A percentile compares a stretch with the other conserved stretches of the same genome.
Evolutionary conservation across 176 grass and related monocot species (phyloP).

Genomic region (Triticum monococcum): DNA sequence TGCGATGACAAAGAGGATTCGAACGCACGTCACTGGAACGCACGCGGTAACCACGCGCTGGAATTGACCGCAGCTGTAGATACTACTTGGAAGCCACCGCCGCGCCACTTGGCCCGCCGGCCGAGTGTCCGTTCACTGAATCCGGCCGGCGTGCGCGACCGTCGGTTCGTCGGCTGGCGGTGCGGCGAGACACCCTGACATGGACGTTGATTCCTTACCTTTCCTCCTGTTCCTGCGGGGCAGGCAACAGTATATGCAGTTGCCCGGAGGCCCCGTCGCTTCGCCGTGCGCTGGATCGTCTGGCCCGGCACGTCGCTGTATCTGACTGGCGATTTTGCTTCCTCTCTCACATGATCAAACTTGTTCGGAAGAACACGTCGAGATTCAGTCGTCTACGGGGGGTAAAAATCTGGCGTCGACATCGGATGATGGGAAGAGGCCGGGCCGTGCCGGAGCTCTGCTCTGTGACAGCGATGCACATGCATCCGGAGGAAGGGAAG

Average conservation of each 20-base stretch:
- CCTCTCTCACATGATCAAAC: not conserved
- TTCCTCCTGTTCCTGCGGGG: too few species aligned
- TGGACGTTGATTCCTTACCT: not conserved
- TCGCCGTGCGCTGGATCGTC: not conserved
- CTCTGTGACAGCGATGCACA: slow-evolving; percentile 14
- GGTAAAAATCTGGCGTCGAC: slow-evolving; percentile 3
- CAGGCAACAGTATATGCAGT: not conserved
- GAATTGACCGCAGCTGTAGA: not conserved
- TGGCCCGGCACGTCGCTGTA: not conserved
- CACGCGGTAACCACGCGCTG: not conserved
- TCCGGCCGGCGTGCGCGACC: not conserved
- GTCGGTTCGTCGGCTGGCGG: slow-evolving; percentile 10
- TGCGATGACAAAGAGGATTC: too few species aligned
- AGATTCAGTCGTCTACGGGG: not conserved
- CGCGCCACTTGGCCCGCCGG: not conserved
- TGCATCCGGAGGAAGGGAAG: not conserved
- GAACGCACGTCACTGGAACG: not conserved
- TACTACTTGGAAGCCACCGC: not conserved
- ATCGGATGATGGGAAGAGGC: not conserved
- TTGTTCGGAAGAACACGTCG: not conserved
- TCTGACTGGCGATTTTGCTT: not conserved
- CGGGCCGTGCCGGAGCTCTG: not conserved
- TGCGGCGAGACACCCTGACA: not conserved
- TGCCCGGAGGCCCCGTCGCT: not conserved
- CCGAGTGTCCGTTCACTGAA: not conserved